Evolutionary conservation across 345 rosid genomes (phyloP).

Genomic region (Cardiospermum halicacabum): DNA sequence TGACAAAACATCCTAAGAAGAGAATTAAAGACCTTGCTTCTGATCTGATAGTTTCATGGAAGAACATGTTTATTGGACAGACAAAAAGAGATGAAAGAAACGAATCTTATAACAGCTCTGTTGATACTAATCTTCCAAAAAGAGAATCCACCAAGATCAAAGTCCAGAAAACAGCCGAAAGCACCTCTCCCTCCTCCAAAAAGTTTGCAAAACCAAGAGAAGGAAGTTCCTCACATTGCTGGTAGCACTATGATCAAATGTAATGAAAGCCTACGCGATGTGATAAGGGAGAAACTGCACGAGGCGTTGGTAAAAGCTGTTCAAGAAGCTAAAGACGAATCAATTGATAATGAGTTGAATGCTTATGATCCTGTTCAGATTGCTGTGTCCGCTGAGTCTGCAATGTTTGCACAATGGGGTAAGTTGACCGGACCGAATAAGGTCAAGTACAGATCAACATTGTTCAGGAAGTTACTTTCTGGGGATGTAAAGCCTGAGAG

Average conservation of each 20-base stretch:
- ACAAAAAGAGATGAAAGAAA: conserved; percentile 25
- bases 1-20: conserved; percentile 46
- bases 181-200: not conserved
- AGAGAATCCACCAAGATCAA: too few relatives aligned
- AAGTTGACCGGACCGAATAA: conserved; percentile 33
- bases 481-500: conserved; percentile 38
- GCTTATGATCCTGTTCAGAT: conserved; percentile 34
- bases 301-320: conserved; percentile 44
- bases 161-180: not conserved
- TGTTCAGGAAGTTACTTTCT: conserved; percentile 50
- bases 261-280: conserved; percentile 39
- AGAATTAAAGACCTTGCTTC: conserved; percentile 30
- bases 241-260: conserved; percentile 24
- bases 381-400: conserved; percentile 39
- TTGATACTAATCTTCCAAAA: not conserved
- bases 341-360: conserved; percentile 22
- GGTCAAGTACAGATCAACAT: conserved; percentile 37
- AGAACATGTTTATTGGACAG: conserved; percentile 39
- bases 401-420: conserved; percentile 40
- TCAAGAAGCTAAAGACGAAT: conserved; percentile 33
- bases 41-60: conserved; percentile 37
- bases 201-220: too few relatives aligned
- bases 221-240: not conserved
- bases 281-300: conserved; percentile 32
- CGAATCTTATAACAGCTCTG: conserved; percentile 5